Evolutionary conservation across 2,329 filamentous ascomycete genomes (phyloP).

Genomic region (Didymosphaeria variabile): DNA sequence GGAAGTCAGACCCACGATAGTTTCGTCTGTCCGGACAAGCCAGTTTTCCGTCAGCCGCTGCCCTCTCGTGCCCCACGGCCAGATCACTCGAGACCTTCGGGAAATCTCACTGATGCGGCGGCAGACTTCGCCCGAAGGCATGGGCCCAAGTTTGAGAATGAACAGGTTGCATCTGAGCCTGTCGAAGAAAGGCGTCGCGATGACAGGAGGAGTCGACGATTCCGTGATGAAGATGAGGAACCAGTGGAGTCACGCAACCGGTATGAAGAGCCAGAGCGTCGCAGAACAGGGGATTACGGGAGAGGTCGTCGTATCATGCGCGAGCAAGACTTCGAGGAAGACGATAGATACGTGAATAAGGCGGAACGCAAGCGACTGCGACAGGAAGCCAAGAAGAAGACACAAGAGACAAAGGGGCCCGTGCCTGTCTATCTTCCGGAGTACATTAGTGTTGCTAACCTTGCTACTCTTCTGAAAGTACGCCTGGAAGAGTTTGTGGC

Average conservation of each 20-base stretch:
- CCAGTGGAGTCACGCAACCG: constrained; percentile 33
- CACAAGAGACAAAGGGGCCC: constrained; percentile 39
- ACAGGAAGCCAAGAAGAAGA: constrained; percentile 46
- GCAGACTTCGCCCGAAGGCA: constrained; percentile 37
- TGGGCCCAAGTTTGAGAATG: constrained; percentile 25
- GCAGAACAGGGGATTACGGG: constrained; percentile 26
- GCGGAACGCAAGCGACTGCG: constrained; percentile 44
- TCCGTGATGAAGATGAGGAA: constrained; percentile 26
- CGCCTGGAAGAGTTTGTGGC: constrained; percentile 74
- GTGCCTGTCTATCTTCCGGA: constrained; percentile 79
- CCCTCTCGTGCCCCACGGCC: constrained; percentile 4
- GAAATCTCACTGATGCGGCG: constrained; percentile 36
- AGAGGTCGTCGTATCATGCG: constrained; percentile 32
- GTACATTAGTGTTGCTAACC: constrained; percentile 86
- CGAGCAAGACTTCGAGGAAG: constrained; percentile 32
- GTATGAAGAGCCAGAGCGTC: constrained; percentile 43
- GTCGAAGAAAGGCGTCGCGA: constrained; percentile 31
- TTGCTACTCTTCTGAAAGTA: constrained; percentile 79
- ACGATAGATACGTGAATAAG: constrained; percentile 30
- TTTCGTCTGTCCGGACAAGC: constrained; percentile 35
- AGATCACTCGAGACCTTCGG: constrained; percentile 10
- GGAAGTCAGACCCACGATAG: constrained; percentile 36
- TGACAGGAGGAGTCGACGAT: constrained; percentile 34
- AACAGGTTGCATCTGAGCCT: constrained; percentile 18
- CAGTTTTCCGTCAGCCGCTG: constrained; percentile 30